Conservation (phyloP, 495 filamentous ascomycete species). For the Lasiosphaeris hirsuta region DNA sequence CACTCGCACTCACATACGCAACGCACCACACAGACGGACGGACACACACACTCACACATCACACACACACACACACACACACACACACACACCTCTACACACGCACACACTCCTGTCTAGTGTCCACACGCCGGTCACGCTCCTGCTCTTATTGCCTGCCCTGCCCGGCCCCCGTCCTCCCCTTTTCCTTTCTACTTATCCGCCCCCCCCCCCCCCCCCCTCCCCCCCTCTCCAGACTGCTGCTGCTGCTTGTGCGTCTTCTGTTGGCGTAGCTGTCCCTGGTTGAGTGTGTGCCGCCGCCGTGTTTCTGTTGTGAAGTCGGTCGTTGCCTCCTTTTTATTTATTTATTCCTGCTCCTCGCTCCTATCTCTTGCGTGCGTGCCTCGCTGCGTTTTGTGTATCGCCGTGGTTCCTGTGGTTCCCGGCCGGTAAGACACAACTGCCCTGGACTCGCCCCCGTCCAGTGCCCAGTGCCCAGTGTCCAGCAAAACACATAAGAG, state of each 20-base stretch:
- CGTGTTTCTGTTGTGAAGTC: slow-evolving; percentile 11
- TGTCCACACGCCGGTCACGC: no score
- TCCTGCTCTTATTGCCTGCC: neutral
- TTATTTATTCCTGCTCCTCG: neutral
- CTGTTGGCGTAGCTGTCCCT: slow-evolving; percentile 9
- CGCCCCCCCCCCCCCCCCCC: slow-evolving; percentile 10
- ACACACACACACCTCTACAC: no score
- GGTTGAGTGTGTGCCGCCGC: neutral
- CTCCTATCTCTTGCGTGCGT: neutral
- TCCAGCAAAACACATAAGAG: neutral
- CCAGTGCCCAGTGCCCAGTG: neutral
- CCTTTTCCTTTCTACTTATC: slow-evolving; percentile 3
- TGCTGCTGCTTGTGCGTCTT: neutral
- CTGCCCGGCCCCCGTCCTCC: slow-evolving; percentile 5
- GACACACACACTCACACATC: no score
- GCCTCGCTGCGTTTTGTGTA: slow-evolving; percentile 6
- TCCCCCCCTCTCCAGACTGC: slow-evolving; percentile 5
- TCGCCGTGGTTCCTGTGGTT: slow-evolving; percentile 10
- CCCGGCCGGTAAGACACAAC: slow-evolving; percentile 10
- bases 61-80: no score
- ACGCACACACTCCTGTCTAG: no score
- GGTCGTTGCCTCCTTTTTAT: slow-evolving; percentile 10
- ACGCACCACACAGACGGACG: no score
- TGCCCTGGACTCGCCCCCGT: neutral
- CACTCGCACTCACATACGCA: no score